Conservation (phyloP, 2,329 filamentous ascomycete species). For the Arthrobotrys megalospora region DNA sequence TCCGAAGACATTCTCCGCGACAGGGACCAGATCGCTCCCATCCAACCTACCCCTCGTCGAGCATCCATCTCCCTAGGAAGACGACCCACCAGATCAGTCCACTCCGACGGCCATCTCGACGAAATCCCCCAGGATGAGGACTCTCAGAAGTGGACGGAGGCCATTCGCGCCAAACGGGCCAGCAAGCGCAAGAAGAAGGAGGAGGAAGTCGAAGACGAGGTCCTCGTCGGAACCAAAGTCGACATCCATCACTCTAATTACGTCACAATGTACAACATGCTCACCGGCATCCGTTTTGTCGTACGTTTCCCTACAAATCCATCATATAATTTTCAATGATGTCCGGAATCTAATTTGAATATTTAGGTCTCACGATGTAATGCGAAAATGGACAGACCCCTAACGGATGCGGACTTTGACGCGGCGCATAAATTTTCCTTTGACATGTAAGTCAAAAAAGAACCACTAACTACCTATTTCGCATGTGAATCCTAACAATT, state of each 20-base stretch:
- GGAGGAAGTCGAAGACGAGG: conserved; percentile 91
- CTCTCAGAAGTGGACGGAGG: conserved; percentile 90
- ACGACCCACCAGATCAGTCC: conserved; percentile 85
- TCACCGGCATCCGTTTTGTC: conserved; percentile 92
- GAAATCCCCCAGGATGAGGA: conserved; percentile 91
- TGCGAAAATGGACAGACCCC: conserved; percentile 90
- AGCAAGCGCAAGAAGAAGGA: conserved; percentile 87
- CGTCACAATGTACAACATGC: conserved; percentile 99
- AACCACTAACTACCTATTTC: no score
- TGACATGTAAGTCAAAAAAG: conserved; percentile 84
- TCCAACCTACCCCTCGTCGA: conserved; percentile 72
- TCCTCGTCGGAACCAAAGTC: conserved; percentile 96
- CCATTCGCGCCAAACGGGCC: conserved; percentile 89
- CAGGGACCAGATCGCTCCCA: conserved; percentile 83
- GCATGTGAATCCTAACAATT: neutral
- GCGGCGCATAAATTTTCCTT: conserved; percentile 98
- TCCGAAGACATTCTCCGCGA: conserved; percentile 74
- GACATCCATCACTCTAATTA: conserved; percentile 97
- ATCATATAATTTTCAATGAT: neutral
- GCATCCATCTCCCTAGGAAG: conserved; percentile 87
- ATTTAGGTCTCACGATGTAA: conserved; percentile 93
- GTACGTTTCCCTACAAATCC: conserved; percentile 36
- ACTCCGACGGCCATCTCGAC: conserved; percentile 86
- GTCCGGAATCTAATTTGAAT: neutral
- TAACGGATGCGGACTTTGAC: conserved; percentile 92